Percentiles rank a stretch among this genome's conserved stretches.
Evolutionary conservation across 768 basidiomycete species (phyloP).

Genomic region (Lepiota subincarnata): DNA sequence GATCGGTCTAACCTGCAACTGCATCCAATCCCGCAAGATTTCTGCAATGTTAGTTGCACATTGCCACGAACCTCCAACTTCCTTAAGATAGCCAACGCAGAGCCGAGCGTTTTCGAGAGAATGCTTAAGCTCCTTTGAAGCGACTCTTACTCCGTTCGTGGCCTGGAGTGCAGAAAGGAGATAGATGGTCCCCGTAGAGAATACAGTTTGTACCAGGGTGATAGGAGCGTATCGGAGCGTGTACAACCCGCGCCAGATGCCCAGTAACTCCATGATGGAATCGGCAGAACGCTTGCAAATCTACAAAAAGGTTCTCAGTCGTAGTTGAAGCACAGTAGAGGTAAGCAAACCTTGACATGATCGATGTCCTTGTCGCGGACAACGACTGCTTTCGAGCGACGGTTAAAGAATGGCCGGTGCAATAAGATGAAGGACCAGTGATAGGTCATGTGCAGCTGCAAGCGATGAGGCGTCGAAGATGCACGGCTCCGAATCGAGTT

Average conservation of each 20-base stretch:
- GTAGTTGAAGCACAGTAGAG: neutral
- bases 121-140: conserved; percentile 40
- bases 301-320: conserved; percentile 21
- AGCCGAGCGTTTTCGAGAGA: conserved; percentile 40
- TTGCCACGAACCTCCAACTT: conserved; percentile 52
- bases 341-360: conserved; percentile 44
- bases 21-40: conserved; percentile 40
- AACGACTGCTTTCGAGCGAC: conserved; percentile 33
- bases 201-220: conserved; percentile 52
- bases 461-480: conserved; percentile 47
- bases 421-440: conserved; percentile 61
- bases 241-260: conserved; percentile 48
- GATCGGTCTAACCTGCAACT: conserved; percentile 38
- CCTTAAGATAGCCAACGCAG: conserved; percentile 47
- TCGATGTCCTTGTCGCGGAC: conserved; percentile 38
- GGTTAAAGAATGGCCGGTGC: conserved; percentile 53
- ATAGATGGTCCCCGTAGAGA: conserved; percentile 57
- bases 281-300: conserved; percentile 51
- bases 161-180: conserved; percentile 53
- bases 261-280: conserved; percentile 50
- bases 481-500: conserved; percentile 43
- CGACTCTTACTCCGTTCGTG: conserved; percentile 42
- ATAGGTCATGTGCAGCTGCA: conserved; percentile 54
- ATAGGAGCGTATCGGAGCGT: conserved; percentile 55
- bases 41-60: conserved; percentile 46